Conservation (phyloP, 805 yeast species). For the Starmerella apis region DNA sequence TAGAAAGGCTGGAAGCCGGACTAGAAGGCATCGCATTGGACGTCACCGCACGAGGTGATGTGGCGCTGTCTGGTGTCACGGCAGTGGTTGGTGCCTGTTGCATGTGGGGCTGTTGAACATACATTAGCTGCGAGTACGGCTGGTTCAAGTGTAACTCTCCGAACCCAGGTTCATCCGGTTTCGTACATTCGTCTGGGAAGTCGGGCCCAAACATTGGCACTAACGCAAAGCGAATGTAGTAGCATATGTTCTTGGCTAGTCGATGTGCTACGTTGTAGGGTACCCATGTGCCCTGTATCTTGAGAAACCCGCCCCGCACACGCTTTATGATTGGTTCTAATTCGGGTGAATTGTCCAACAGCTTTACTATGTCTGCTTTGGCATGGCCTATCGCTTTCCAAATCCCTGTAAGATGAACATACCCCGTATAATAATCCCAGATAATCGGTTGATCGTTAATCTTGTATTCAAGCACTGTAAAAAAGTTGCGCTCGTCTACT, state of each 20-base stretch:
- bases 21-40: neutral
- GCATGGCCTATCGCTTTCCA: slow-evolving; percentile 67
- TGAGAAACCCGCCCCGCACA: slow-evolving; percentile 80
- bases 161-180: slow-evolving; percentile 51
- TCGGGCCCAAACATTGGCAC: slow-evolving; percentile 69
- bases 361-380: slow-evolving; percentile 67
- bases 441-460: slow-evolving; percentile 63
- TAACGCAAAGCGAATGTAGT: slow-evolving; percentile 59
- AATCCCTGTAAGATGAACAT: slow-evolving; percentile 76
- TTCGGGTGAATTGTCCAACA: slow-evolving; percentile 54
- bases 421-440: slow-evolving; percentile 79
- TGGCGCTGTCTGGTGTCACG: no score
- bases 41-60: neutral
- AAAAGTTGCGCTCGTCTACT: slow-evolving; percentile 57
- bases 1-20: neutral
- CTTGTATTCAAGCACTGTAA: slow-evolving; percentile 63
- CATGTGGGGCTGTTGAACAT: neutral
- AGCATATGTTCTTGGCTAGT: slow-evolving; percentile 67
- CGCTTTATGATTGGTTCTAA: slow-evolving; percentile 54
- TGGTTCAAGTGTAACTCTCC: slow-evolving; percentile 43
- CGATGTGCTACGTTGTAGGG: slow-evolving; percentile 58
- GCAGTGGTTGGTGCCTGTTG: neutral
- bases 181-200: slow-evolving; percentile 52
- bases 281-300: slow-evolving; percentile 92
- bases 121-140: slow-evolving; percentile 1